phyloP scores from a whole-genome alignment of 2,329 filamentous ascomycete species.

The Arachnomyces sp. region DNA sequence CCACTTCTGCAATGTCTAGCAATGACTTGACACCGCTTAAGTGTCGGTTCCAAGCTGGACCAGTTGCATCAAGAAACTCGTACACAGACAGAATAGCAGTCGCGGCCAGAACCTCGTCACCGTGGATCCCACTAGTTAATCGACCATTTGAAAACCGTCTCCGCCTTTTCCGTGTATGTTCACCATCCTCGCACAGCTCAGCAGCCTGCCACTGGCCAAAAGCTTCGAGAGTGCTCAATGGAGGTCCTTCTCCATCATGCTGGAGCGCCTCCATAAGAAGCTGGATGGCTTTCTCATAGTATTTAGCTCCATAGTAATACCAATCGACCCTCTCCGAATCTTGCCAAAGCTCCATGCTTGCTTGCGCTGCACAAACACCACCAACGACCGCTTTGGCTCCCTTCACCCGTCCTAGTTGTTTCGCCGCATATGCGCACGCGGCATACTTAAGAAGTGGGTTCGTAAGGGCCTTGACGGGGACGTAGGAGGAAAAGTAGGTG shows the following conservation, averaged over 20 bases:
- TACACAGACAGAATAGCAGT: constrained; percentile 60
- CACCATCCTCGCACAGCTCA: constrained; percentile 24
- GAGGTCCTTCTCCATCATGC: constrained; percentile 27
- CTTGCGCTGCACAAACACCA: constrained; percentile 37
- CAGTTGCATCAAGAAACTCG: constrained; percentile 58
- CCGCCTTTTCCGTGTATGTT: constrained; percentile 37
- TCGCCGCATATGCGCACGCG: constrained; percentile 54
- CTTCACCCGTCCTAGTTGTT: constrained; percentile 49
- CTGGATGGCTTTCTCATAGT: constrained; percentile 56
- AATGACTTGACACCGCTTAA: constrained; percentile 58
- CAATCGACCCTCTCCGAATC: constrained; percentile 45
- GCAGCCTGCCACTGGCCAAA: constrained; percentile 29
- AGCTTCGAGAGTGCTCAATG: constrained; percentile 26
- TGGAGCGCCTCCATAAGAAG: constrained; percentile 41
- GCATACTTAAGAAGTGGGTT: constrained; percentile 44
- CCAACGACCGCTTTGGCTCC: constrained; percentile 44
- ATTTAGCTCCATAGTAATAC: constrained; percentile 53
- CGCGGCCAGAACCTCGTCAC: constrained; percentile 55
- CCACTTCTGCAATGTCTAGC: constrained; percentile 40
- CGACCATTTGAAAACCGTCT: constrained; percentile 37
- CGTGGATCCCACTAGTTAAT: constrained; percentile 30
- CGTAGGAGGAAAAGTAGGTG: constrained; percentile 52
- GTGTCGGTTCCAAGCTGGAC: constrained; percentile 55
- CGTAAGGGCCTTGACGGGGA: constrained; percentile 49
- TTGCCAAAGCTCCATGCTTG: constrained; percentile 47